These are phyloP conservation scores for Suillus lakei DNA, from an alignment of 768 basidiomycete species.

Conservation along the genomic window DNA sequence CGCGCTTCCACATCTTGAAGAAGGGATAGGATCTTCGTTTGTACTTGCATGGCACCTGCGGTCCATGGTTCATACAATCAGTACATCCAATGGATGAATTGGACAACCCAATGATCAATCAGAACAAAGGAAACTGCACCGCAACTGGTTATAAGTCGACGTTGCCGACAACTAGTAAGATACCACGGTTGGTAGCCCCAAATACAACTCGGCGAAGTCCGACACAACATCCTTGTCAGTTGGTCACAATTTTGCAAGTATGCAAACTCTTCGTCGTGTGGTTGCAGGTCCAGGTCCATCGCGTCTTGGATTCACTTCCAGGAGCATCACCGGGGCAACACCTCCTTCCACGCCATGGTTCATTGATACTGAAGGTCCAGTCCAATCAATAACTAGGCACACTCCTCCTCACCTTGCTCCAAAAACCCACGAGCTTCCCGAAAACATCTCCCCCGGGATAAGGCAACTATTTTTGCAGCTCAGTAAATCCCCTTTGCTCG, in stretches of 20 bases:
- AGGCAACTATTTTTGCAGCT: conserved; percentile 63
- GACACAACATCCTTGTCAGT: background rate
- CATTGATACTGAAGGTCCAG: conserved; percentile 49
- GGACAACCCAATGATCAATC: background rate
- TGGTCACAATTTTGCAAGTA: conserved; percentile 9
- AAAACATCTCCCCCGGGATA: conserved; percentile 54
- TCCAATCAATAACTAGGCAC: conserved; percentile 14
- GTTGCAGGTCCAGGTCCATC: background rate
- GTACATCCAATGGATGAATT: background rate
- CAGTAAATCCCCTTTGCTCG: conserved; percentile 68
- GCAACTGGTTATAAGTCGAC: too few species aligned
- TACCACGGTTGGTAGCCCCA: too few species aligned
- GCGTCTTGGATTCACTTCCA: background rate
- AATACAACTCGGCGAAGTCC: too few species aligned
- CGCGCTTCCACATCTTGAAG: background rate
- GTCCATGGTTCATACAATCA: background rate
- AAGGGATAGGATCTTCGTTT: background rate
- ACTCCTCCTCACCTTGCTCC: conserved; percentile 32
- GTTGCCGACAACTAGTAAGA: too few species aligned
- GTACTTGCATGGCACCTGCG: background rate
- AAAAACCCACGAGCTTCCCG: conserved; percentile 43
- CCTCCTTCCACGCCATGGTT: conserved; percentile 62
- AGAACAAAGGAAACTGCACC: background rate
- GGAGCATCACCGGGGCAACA: background rate
- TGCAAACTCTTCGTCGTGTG: conserved; percentile 21